Evolutionary conservation across 2,329 filamentous ascomycete species (phyloP).

Genomic region (Sporothrix humicola): DNA sequence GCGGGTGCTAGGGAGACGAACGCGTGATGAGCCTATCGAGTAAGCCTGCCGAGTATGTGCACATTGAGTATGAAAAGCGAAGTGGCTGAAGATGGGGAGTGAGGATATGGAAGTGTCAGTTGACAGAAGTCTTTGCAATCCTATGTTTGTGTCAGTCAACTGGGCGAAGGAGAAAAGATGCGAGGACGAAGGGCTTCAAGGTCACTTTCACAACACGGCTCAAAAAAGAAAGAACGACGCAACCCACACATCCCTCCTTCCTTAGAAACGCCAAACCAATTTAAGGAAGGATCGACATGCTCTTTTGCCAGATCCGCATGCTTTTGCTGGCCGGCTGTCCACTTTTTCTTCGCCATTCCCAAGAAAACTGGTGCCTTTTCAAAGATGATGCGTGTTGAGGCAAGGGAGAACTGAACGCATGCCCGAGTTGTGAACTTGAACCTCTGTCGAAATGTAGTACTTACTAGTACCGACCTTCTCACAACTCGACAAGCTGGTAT

Average conservation of each 20-base stretch:
- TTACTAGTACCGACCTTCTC: not conserved
- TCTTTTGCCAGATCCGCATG: conserved; percentile 27
- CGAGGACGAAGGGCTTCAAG: not conserved
- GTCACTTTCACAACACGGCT: not conserved
- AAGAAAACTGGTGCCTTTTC: not conserved
- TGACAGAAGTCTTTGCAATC: too few relatives aligned
- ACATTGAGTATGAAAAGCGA: not conserved
- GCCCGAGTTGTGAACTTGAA: not conserved
- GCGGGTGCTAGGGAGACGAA: not conserved
- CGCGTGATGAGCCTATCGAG: not conserved
- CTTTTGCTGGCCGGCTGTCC: conserved; percentile 1
- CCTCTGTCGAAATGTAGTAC: too few relatives aligned
- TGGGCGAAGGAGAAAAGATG: not conserved
- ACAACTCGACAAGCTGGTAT: too few relatives aligned
- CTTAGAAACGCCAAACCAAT: not conserved
- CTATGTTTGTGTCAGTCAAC: not conserved
- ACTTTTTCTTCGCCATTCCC: not conserved
- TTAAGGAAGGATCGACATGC: conserved; percentile 24
- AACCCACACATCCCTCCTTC: conserved; percentile 9
- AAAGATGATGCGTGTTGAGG: not conserved
- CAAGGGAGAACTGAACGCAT: not conserved
- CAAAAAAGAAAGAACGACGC: conserved; percentile 21
- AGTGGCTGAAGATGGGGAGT: too few relatives aligned
- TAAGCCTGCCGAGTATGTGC: not conserved
- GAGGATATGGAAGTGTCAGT: too few relatives aligned